Evolutionary conservation across 2,329 filamentous ascomycete species (phyloP), one percentile per base, ranked within the genome.

Genomic region (Aspergillus sp.): DNA sequence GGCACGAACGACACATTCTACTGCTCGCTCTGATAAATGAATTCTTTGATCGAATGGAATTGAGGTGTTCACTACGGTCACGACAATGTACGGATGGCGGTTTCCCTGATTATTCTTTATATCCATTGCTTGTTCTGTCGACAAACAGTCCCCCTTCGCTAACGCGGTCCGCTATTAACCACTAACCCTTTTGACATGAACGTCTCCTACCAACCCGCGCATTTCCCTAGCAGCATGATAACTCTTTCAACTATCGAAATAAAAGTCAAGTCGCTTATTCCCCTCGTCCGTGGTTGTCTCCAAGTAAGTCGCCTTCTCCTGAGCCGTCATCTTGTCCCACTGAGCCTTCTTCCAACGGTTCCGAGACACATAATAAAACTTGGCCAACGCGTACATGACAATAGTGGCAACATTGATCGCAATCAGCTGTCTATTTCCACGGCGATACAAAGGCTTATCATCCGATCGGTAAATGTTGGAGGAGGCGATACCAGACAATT

Each of bases 261-360:
- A 70, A 67, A 86, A 86, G 64, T 86, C 83, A 57, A 85, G 69
- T 51, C 83, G 77, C 72, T 85, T 82, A 60, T 80, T 79, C 0
- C 84, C 84, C 67, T 85, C 76, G 60, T 86, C 83, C 4, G 72
- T 80, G 0, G 82, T 84, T 28, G 79, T 82, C 36, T 78, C 66
- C 2, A 82, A 60, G 60, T 86, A 86, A 1, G 79, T 69, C 28
- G 78, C 75, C 69, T 80, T 78, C 70, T 85, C 76, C 66, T 81
- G 76, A 36, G 75, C 64, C 1, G 73, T 78, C 79, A 85, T 79
- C 4, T 64, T 66, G 0, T 75, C 68, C 83, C 83, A 85, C 8
- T 69, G 57, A 30, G 63, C 70, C 9, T 76, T 75, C 48, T 66
- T 65, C 61, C 72, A 83, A 41, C 61, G 61, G 53, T 75, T 74